These are phyloP conservation scores for Astrocystis sublimbata DNA, from an alignment of 495 filamentous ascomycete species.

Conservation along the genomic window DNA sequence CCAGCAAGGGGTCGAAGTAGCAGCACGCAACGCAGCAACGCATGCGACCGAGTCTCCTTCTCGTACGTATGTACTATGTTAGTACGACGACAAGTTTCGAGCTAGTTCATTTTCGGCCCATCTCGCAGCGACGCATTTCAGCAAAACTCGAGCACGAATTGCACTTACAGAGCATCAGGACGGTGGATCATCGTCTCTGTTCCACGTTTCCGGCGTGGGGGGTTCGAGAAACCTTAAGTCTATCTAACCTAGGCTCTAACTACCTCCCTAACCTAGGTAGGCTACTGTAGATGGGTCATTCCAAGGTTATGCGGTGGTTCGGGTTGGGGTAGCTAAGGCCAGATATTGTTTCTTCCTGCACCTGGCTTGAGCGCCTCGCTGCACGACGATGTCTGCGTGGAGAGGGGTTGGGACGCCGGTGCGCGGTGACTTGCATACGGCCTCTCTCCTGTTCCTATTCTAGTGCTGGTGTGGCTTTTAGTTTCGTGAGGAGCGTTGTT, in stretches of 20 bases:
- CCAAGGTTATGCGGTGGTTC: no score
- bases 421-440: background rate
- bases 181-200: background rate
- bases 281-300: background rate
- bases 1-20: slow-evolving; percentile 10
- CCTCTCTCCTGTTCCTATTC: background rate
- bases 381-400: background rate
- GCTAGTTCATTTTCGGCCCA: slow-evolving; percentile 10
- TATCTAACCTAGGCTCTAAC: background rate
- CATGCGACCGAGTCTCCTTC: background rate
- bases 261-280: background rate
- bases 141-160: background rate
- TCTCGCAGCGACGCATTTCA: slow-evolving; percentile 14
- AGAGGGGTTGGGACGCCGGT: background rate
- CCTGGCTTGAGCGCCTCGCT: background rate
- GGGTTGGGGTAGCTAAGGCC: background rate
- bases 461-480: background rate
- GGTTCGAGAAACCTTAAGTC: background rate
- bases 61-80: background rate
- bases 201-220: slow-evolving; percentile 13
- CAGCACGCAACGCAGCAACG: no score
- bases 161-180: background rate
- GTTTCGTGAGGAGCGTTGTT: background rate
- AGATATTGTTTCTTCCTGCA: background rate
- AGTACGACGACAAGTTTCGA: background rate